Evolutionary conservation across 2,329 filamentous ascomycete species (phyloP), one percentile per base, ranked within the genome.

Genomic region (Huntiella bhutanensis): DNA sequence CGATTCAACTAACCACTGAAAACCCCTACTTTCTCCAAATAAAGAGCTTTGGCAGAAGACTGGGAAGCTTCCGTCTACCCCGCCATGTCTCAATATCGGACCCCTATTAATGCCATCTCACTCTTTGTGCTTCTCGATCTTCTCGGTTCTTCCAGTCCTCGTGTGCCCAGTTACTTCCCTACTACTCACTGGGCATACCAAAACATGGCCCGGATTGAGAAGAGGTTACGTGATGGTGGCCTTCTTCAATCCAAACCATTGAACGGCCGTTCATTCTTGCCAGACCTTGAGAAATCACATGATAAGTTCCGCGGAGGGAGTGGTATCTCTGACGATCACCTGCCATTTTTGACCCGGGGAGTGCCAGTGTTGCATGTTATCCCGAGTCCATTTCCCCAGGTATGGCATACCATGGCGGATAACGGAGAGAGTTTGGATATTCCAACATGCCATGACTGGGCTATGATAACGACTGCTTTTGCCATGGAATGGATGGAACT

Each of bases 181-280:
- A 81, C 80, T 1, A 95, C 88, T 0, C 88, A 96, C 59, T 95
- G 88, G 88, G 86, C 87, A 1, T 96, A 96, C 60, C 68, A 74
- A 53, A 71, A 73, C 49, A 74, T 96, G 67, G 80, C 83, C 1
- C 62, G 64, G 2, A 64, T 92, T 12, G 88, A 96, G 62, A 62
- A 66, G 43, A 78, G 86, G 19, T 68, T 95, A 58, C 76, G 86
- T 33, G 62, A 68, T 7, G 64, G 87, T 1, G 66, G 66, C 1
- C 62, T 80, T 33, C 73, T 88, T 51, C 77, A 82, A 57, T 77
- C 80, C 33, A 59, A 63, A 49, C 57, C 71, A 0, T 45, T 28
- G 1, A 38, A 41, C 1, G 58, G 61, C 0, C 22, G 22, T 28
- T 10, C 22, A 10, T 94, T 93, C 57, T 64, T 95, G 4, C 64